Evolutionary conservation across 257 asterid species (phyloP).

Genomic region (Przewalskia tangutica): DNA sequence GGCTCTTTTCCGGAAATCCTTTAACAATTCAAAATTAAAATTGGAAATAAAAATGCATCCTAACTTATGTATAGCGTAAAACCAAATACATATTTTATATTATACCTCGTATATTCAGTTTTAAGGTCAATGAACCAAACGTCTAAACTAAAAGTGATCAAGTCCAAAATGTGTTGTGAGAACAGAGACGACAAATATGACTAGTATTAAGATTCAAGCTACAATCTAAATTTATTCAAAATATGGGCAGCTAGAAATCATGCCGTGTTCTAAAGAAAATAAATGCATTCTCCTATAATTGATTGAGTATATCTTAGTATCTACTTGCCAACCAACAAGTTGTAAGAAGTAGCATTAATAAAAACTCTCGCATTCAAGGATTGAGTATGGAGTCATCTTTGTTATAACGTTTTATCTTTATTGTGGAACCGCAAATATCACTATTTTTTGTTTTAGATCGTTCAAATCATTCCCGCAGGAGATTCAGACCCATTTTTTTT

Average conservation of each 20-base stretch:
- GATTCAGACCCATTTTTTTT: no score
- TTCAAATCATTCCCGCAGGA: no score
- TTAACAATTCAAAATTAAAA: no score
- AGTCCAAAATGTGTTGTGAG: neutral
- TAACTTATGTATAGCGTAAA: no score
- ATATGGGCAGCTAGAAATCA: neutral
- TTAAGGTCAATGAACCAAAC: neutral
- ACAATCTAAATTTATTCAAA: neutral
- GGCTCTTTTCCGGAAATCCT: no score
- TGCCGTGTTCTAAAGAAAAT: neutral
- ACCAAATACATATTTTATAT: no score
- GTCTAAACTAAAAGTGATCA: neutral
- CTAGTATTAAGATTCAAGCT: neutral
- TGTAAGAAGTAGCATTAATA: neutral
- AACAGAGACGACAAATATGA: neutral
- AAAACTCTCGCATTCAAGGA: neutral
- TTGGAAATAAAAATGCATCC: no score
- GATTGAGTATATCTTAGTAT: neutral
- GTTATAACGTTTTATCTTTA: no score
- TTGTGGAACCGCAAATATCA: no score
- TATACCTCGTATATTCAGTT: neutral
- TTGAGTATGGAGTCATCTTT: neutral
- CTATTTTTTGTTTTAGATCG: no score
- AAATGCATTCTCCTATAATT: neutral
- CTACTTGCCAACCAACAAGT: neutral